These are phyloP conservation scores for Blastobotrys ciferrii DNA, from an alignment of 1,139 yeast species.

Conservation along the genomic window DNA sequence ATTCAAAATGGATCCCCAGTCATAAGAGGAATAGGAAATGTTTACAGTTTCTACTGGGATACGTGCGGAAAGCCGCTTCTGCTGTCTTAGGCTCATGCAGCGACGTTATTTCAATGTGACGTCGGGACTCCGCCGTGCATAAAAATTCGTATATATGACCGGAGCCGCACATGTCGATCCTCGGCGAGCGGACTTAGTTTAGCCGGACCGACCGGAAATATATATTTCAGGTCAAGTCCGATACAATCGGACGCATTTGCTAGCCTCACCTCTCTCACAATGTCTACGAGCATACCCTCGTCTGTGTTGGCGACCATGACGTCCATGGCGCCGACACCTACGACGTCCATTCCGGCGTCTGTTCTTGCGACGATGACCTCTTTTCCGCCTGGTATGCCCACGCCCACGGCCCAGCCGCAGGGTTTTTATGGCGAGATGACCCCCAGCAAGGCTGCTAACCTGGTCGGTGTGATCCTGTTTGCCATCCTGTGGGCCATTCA, in stretches of 20 bases:
- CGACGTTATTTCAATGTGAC: too few relatives aligned
- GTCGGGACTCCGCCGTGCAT: too few relatives aligned
- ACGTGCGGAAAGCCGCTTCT: too few relatives aligned
- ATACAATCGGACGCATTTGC: too few relatives aligned
- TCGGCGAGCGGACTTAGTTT: too few relatives aligned
- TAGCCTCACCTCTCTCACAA: too few relatives aligned
- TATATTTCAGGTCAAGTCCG: not conserved
- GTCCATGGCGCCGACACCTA: constrained; percentile 2
- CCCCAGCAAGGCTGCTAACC: constrained; percentile 48
- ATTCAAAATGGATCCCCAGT: too few relatives aligned
- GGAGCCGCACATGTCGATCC: too few relatives aligned
- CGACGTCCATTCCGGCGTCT: constrained; percentile 2
- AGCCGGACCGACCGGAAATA: not conserved
- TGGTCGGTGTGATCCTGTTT: constrained; percentile 50
- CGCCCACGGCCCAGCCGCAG: constrained; percentile 3
- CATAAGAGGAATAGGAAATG: too few relatives aligned
- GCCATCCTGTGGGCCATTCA: constrained; percentile 45
- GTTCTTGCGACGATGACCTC: constrained; percentile 3
- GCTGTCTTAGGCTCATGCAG: too few relatives aligned
- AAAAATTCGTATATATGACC: too few relatives aligned
- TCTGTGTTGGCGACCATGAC: not conserved
- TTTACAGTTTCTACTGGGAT: too few relatives aligned
- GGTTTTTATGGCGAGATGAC: constrained; percentile 42
- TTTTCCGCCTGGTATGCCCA: not conserved
- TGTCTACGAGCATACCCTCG: not conserved